Evolutionary conservation across 2,329 filamentous ascomycete genomes (phyloP), one percentile per base, ranked within the genome.

Genomic region (Aspergillus melleus): DNA sequence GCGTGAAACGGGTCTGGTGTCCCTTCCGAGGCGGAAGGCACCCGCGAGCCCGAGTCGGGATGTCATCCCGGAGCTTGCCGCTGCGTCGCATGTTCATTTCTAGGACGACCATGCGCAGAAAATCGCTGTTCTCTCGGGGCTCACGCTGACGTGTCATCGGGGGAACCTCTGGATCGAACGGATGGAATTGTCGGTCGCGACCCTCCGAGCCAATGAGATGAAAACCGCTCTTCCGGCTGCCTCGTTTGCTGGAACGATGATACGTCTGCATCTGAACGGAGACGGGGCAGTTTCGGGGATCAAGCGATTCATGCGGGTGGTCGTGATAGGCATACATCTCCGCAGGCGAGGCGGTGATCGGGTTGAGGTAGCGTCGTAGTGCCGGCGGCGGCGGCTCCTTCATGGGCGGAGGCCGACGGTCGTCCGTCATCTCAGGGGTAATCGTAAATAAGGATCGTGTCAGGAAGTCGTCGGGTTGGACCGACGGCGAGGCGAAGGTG

Each of bases 31-130:
- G 85, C 42, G 86, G 86, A 49, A 88, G 72, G 84, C 84, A 88
- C 61, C 88, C 80, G 58, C 80, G 81, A 26, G 86, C 86, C 63
- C 81, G 79, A 20, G 85, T 84, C 16, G 81, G 78, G 10, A 76
- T 72, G 55, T 83, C 82, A 49, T 83, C 76, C 61, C 85, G 84
- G 49, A 88, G 76, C 74, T 88, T 88, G 57, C 86, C 86, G 61
- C 79, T 79, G 49, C 86, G 81, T 42, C 86, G 81, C 86, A 88
- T 88, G 70, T 88, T 88, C 85, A 88, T 87, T 73, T 88, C 86
- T 52, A 88, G 77, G 11, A 88, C 86, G 16, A 88, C 84, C 64
- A 88, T 82, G 39, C 86, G 82, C 51, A 88, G 73, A 69, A 88
- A 88, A 67, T 88, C 82, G 64, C 82, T 79, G 70, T 88, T 88